These are phyloP conservation scores for Diaporthe ampelina DNA, from an alignment of 2,329 filamentous ascomycete species.

Conservation along the genomic window DNA sequence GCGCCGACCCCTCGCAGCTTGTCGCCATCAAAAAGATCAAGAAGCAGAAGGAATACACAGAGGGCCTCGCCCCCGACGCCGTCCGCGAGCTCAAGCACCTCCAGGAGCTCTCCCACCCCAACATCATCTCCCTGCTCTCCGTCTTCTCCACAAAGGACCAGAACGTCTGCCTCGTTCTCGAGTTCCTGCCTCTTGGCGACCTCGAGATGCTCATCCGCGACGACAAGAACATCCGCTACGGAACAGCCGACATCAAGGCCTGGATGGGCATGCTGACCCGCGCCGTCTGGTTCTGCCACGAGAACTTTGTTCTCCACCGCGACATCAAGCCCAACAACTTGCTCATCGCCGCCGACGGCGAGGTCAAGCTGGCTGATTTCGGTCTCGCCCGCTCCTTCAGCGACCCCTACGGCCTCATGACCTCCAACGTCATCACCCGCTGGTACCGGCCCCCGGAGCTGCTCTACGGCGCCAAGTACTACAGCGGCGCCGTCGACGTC, in stretches of 20 bases:
- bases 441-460: slow-evolving; percentile 98
- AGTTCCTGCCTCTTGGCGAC: slow-evolving; percentile 94
- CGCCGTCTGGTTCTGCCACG: slow-evolving; percentile 96
- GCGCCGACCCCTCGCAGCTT: slow-evolving; percentile 76
- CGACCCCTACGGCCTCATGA: slow-evolving; percentile 91
- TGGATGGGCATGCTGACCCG: slow-evolving; percentile 99
- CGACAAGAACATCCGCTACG: slow-evolving; percentile 82
- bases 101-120: slow-evolving; percentile 93
- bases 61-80: slow-evolving; percentile 94
- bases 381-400: slow-evolving; percentile 91
- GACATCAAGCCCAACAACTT: slow-evolving; percentile 99
- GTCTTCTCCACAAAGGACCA: slow-evolving; percentile 98
- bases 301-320: slow-evolving; percentile 92
- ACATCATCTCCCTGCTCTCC: slow-evolving; percentile 92
- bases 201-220: slow-evolving; percentile 95
- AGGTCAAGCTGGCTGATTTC: slow-evolving; percentile 97
- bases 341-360: slow-evolving; percentile 91
- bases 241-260: slow-evolving; percentile 91
- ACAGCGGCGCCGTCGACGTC: slow-evolving; percentile 90
- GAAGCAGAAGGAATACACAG: slow-evolving; percentile 85
- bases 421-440: slow-evolving; percentile 92
- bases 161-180: slow-evolving; percentile 95
- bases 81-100: slow-evolving; percentile 96
- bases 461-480: slow-evolving; percentile 90
- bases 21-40: slow-evolving; percentile 98